Base-by-base conservation (phyloP, 2,329 filamentous ascomycete genomes). In the Trichophyton verrucosum region DNA sequence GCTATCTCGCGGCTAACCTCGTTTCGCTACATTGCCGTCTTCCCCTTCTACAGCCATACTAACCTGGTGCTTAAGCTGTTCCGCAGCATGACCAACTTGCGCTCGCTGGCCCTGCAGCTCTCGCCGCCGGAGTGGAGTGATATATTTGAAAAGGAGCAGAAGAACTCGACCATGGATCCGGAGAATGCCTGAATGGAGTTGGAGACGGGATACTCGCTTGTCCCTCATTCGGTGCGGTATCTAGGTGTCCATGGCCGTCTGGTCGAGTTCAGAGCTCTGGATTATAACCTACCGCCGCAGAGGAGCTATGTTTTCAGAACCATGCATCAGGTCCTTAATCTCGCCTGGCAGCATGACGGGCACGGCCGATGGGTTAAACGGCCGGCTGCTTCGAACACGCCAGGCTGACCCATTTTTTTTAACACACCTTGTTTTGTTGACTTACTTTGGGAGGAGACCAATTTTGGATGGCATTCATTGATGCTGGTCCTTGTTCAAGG, bases 1-100 rank as follows among this genome's bases (percentile, higher is more conserved):
- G 74, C 78, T 20, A 71, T 87, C 56, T 76, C 75, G 3, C 65
- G 64, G 7, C 64, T 76, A 20, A 68, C 66, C 2, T 75, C 74
- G 0, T 77, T 82, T 62, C 73, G 74, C 60, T 88, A 88, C 68
- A 78, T 85, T 2, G 84, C 82, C 42, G 81, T 88, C 6, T 89
- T 89, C 65, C 86, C 87, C 0, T 82, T 85, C 40, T 78, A 80
- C 56, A 79, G 80, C 4, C 86, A 89, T 68, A 77, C 87, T 57
- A 73, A 79, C 44, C 62, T 72, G 1, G 69, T 77, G 3, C 64
- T 76, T 44, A 74, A 73, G 51, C 73, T 82, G 1, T 70, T 82
- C 1, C 69, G 73, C 1, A 66, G 76, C 61, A 77, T 85, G 63
- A 79, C 78, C 0, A 76, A 72, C 9, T 66, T 87, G 2, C 75